phyloP scores from a whole-genome alignment of 352 stramenopile species.

The Phytophthora crassamura region DNA sequence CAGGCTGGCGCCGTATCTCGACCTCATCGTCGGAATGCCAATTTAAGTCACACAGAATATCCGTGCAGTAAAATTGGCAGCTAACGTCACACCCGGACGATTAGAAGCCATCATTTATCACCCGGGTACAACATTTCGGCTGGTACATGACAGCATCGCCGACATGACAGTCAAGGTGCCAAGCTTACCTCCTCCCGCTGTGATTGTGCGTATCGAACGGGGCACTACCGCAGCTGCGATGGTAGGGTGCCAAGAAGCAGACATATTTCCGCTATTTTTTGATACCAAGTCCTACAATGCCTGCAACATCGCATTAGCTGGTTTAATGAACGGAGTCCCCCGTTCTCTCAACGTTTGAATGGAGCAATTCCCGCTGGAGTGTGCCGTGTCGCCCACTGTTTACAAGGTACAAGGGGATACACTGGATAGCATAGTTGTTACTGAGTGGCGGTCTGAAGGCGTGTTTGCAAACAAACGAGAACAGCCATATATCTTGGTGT shows the following conservation, averaged over 20 bases:
- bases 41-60: constrained; percentile 21
- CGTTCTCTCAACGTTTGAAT: constrained; percentile 5
- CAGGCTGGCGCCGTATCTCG: constrained; percentile 9
- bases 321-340: not conserved
- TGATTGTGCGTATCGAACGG: constrained; percentile 3
- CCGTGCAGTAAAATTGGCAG: constrained; percentile 6
- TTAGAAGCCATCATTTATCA: constrained; percentile 13
- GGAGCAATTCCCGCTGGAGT: constrained; percentile 26
- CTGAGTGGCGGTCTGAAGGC: constrained; percentile 2
- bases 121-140: constrained; percentile 1
- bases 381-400: constrained; percentile 12
- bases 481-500: constrained; percentile 19
- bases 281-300: not conserved
- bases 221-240: not conserved
- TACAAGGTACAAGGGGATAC: constrained; percentile 30
- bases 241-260: not conserved
- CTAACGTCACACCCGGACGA: constrained; percentile 5
- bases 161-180: constrained; percentile 5
- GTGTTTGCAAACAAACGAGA: constrained; percentile 15
- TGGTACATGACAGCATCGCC: constrained; percentile 1
- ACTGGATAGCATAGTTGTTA: constrained; percentile 10
- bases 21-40: constrained; percentile 15
- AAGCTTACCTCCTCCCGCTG: not conserved
- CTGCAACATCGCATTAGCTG: constrained; percentile 1
- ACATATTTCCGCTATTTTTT: constrained; percentile 22